phyloP scores from a whole-genome alignment of 768 basidiomycete genomes.

The Tulasnella sp. region DNA sequence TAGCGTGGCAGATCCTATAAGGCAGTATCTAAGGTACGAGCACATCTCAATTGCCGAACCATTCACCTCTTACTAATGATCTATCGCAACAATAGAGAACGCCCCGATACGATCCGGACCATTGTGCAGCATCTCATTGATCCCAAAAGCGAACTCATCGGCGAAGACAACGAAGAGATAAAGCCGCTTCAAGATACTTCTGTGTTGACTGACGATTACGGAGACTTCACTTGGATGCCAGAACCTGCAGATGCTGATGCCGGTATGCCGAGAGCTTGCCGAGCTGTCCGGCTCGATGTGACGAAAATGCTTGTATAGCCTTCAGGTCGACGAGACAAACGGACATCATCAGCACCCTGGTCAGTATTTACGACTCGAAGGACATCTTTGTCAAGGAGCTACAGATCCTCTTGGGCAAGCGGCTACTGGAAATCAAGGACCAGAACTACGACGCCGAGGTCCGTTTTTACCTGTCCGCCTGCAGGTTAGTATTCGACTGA shows the following conservation, averaged over 20 bases:
- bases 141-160: constrained; percentile 21
- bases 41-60: constrained; percentile 21
- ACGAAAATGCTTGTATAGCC: constrained; percentile 46
- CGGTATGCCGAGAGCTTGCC: constrained; percentile 45
- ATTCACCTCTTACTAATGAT: background rate
- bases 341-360: constrained; percentile 92
- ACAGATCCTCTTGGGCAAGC: constrained; percentile 84
- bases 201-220: constrained; percentile 68
- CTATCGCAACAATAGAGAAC: constrained; percentile 50
- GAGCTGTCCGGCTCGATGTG: background rate
- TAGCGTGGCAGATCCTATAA: constrained; percentile 90
- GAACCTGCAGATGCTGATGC: constrained; percentile 96
- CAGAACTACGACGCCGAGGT: constrained; percentile 73
- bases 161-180: constrained; percentile 32
- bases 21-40: constrained; percentile 73
- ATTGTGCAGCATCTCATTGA: constrained; percentile 83
- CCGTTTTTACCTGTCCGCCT: constrained; percentile 24
- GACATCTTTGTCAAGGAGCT: constrained; percentile 95
- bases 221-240: constrained; percentile 90
- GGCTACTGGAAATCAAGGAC: constrained; percentile 73
- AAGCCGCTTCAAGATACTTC: constrained; percentile 64
- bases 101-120: constrained; percentile 88
- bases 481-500: background rate
- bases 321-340: constrained; percentile 88
- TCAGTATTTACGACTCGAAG: constrained; percentile 95